Evolutionary conservation across 352 stramenopile species (phyloP), one percentile per base, ranked within the genome.

Genomic region (Pythium sukuiense): DNA sequence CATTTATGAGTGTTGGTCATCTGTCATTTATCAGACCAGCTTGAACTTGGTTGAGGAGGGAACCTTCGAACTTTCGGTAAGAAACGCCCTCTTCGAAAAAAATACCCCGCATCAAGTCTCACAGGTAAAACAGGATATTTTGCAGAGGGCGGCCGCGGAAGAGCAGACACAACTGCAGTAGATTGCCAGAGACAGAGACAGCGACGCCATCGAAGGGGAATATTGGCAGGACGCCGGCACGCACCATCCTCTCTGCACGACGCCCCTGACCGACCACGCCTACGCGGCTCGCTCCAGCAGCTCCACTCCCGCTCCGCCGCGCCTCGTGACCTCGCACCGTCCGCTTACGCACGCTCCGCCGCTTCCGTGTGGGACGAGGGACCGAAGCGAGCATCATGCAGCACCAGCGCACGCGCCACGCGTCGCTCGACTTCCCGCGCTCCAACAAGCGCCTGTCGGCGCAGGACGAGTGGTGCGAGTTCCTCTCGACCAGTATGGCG

Each of bases 391-490:
- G 27, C 57, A 39, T n/a, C 39, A 37, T 55, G 41, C 45, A 60
- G 69, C 68, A 70, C 50, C 64, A 69, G 64, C 70, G 70, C 65
- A 76, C 70, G 65, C 70, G 70, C 52, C 70, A 76, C 61, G 70
- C 70, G 56, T 73, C 65, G 59, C 70, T 76, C 33, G 70, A 76
- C 55, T 75, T 75, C 37, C 63, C 69, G 35, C 69, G 69, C 18
- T 60, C 61, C 11, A 66, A 62, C 54, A 58, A 65, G 46, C 69
- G 63, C 49, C 26, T 75, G 41, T 71, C 69, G 41, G 54, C 62
- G 55, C 63, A 75, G 46, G 70, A 76, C 3, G 71, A 77, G 55
- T 77, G 71, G 71, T 62, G 52, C 29, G 71, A 77, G 62, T 77
- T 77, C 35, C 67, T 77, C 50, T 77, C 71, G 14, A 60, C 67